phyloP scores from a whole-genome alignment of 2,329 filamentous ascomycete genomes.

The Claviceps monticola region DNA sequence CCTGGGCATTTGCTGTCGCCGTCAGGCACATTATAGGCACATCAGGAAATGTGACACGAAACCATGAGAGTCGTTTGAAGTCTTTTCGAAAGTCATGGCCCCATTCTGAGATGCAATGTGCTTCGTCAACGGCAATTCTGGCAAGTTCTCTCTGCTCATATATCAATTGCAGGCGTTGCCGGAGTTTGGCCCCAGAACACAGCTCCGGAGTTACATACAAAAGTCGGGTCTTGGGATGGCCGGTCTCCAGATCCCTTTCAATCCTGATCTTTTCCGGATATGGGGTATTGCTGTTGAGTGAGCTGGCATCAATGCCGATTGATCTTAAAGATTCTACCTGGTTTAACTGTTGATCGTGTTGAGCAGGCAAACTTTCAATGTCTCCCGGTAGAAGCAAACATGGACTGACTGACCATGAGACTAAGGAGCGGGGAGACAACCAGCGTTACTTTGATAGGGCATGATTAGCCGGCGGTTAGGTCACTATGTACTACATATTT shows the following conservation, averaged over 20 bases:
- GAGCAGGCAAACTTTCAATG: neutral
- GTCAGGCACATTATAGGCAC: constrained; percentile 90
- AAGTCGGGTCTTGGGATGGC: constrained; percentile 69
- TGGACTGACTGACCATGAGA: constrained; percentile 52
- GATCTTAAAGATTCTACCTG: constrained; percentile 71
- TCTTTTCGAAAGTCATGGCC: constrained; percentile 93
- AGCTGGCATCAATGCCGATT: constrained; percentile 65
- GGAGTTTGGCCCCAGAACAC: constrained; percentile 65
- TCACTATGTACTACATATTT: neutral
- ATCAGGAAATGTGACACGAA: constrained; percentile 65
- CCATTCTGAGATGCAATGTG: constrained; percentile 97
- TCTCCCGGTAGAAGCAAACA: constrained; percentile 1
- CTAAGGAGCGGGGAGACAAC: constrained; percentile 82
- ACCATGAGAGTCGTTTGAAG: constrained; percentile 78
- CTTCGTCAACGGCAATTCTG: constrained; percentile 82
- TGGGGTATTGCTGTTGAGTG: constrained; percentile 74
- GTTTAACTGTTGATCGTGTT: constrained; percentile 49
- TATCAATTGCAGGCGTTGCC: constrained; percentile 57
- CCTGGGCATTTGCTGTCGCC: constrained; percentile 71
- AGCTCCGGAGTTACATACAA: constrained; percentile 91
- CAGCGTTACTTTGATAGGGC: constrained; percentile 52
- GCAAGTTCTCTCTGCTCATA: constrained; percentile 73
- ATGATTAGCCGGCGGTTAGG: constrained; percentile 4
- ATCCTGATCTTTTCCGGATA: constrained; percentile 51
- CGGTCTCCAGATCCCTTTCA: constrained; percentile 69